Evolutionary conservation across 495 filamentous ascomycete genomes (phyloP).

Genomic region (Penicillium goetzii): DNA sequence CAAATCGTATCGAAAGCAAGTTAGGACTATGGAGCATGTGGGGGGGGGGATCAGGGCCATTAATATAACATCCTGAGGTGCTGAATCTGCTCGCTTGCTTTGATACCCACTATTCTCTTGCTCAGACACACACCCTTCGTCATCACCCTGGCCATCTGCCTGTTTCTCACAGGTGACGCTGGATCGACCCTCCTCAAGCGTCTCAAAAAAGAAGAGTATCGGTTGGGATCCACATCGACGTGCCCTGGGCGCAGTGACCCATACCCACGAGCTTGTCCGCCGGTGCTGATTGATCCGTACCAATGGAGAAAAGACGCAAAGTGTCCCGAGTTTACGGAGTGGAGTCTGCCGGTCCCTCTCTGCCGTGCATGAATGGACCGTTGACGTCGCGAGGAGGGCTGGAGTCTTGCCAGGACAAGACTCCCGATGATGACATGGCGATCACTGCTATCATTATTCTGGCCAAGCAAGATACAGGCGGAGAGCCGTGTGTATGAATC

Average conservation of each 20-base stretch:
- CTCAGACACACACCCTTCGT: conserved; percentile 18
- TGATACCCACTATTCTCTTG: conserved; percentile 12
- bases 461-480: background rate
- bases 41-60: conserved; percentile 24
- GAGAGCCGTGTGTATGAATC: background rate
- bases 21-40: conserved; percentile 19
- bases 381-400: conserved; percentile 18
- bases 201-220: background rate
- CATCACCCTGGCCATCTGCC: conserved; percentile 13
- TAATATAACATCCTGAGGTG: conserved; percentile 29
- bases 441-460: background rate
- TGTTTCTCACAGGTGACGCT: conserved; percentile 4
- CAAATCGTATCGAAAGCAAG: conserved; percentile 12
- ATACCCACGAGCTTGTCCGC: conserved; percentile 11
- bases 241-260: conserved; percentile 23
- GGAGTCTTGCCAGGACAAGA: conserved; percentile 2
- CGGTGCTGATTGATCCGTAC: conserved; percentile 22
- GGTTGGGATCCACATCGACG: conserved; percentile 14
- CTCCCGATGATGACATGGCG: conserved; percentile 9
- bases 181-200: conserved; percentile 2
- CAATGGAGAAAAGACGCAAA: conserved; percentile 6
- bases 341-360: conserved; percentile 8
- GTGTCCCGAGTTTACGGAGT: conserved; percentile 12
- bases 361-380: conserved; percentile 6
- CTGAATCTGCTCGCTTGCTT: background rate